phyloP scores from a whole-genome alignment of 2,329 filamentous ascomycete species.

The Furcasterigmium sp. region DNA sequence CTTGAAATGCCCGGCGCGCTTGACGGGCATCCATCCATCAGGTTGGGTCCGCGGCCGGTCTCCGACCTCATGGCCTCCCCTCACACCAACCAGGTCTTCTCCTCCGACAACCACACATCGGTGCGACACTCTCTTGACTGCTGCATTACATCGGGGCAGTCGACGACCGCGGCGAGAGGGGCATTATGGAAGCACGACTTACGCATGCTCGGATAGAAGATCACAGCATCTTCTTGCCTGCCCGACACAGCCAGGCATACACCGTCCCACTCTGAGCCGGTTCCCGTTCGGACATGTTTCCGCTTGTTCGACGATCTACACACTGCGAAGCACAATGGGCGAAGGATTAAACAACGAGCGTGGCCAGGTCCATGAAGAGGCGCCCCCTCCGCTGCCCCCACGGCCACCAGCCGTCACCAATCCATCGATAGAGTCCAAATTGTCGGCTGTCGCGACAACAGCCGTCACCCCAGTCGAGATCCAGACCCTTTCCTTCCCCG shows the following conservation, averaged over 20 bases:
- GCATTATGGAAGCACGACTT: not conserved
- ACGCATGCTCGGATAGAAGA: not conserved
- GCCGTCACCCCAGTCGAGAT: slow-evolving; percentile 79
- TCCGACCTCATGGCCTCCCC: too few relatives aligned
- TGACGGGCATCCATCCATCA: too few relatives aligned
- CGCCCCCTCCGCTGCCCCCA: slow-evolving; percentile 52
- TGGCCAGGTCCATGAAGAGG: slow-evolving; percentile 34
- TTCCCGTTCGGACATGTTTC: too few relatives aligned
- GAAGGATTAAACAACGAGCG: slow-evolving; percentile 15
- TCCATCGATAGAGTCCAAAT: slow-evolving; percentile 25
- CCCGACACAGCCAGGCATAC: not conserved
- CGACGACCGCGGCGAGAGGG: not conserved
- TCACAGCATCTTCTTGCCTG: not conserved
- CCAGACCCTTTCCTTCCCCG: slow-evolving; percentile 68
- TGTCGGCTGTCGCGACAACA: slow-evolving; percentile 68
- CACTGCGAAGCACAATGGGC: slow-evolving; percentile 17
- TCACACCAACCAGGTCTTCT: too few relatives aligned
- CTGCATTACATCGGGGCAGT: too few relatives aligned
- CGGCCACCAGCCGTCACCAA: slow-evolving; percentile 25
- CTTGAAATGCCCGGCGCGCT: too few relatives aligned
- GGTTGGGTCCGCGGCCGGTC: too few relatives aligned
- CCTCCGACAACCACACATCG: too few relatives aligned
- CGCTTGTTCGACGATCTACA: too few relatives aligned
- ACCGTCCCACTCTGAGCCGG: not conserved
- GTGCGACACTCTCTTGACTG: too few relatives aligned